A percentile compares a stretch with the other conserved stretches of the same genome.
These are phyloP conservation scores for Agaricus blazei DNA, from an alignment of 768 basidiomycete genomes.

Conservation along the genomic window DNA sequence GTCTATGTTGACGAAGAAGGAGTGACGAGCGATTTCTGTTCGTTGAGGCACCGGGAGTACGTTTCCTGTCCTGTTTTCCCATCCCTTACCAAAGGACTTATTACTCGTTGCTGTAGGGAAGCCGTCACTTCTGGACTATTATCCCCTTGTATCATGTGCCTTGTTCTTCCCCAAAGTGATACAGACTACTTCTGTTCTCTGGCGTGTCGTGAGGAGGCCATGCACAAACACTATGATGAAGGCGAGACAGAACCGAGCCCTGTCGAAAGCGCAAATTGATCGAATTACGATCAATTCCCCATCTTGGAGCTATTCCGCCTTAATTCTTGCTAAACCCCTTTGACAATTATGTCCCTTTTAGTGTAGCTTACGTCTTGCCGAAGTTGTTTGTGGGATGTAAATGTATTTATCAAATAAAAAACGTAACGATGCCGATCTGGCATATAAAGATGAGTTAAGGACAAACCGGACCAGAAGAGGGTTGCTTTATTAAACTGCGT, in stretches of 20 bases:
- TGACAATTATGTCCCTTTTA: too few species aligned
- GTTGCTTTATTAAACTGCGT: conserved; percentile 2
- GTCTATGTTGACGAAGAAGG: conserved; percentile 53
- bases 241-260: conserved; percentile 4
- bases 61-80: conserved; percentile 19
- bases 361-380: too few species aligned
- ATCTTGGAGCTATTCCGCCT: too few species aligned
- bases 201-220: conserved; percentile 53
- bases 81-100: not conserved
- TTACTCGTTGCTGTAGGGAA: conserved; percentile 35
- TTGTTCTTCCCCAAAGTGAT: conserved; percentile 52
- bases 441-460: too few species aligned
- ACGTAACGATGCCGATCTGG: not conserved
- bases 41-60: conserved; percentile 57
- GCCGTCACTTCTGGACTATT: conserved; percentile 49
- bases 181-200: conserved; percentile 60
- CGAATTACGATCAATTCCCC: not conserved
- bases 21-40: conserved; percentile 50
- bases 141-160: conserved; percentile 60
- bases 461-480: not conserved
- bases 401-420: too few species aligned
- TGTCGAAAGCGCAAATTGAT: not conserved
- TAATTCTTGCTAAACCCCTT: too few species aligned
- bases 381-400: too few species aligned
- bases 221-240: conserved; percentile 37